Evolutionary conservation across 768 basidiomycete species (phyloP).

Genomic region (Agaricus sinodeliciosus): DNA sequence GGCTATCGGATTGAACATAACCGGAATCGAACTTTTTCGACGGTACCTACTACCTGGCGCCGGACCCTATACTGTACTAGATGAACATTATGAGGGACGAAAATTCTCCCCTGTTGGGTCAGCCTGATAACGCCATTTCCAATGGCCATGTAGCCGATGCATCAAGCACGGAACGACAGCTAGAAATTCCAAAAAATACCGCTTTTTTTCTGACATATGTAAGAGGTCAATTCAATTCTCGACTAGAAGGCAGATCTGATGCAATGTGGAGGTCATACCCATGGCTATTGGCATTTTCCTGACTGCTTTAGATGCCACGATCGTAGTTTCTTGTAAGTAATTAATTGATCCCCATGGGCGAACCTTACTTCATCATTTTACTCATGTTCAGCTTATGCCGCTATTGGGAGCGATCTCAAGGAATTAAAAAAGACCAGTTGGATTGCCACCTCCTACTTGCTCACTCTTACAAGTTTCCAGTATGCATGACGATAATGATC

Average conservation of each 20-base stretch:
- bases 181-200: background rate
- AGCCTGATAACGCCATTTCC: constrained; percentile 10
- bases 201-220: constrained; percentile 14
- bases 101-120: constrained; percentile 25
- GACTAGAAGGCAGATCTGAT: background rate
- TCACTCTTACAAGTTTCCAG: constrained; percentile 59
- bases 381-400: constrained; percentile 34
- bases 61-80: background rate
- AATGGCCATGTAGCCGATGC: constrained; percentile 8
- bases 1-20: too few relatives aligned
- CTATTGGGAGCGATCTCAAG: constrained; percentile 53
- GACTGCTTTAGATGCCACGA: constrained; percentile 13
- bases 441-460: constrained; percentile 59
- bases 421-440: constrained; percentile 61
- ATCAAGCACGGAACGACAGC: constrained; percentile 9
- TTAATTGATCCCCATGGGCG: background rate
- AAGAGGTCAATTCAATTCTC: constrained; percentile 16
- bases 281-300: constrained; percentile 15
- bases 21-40: too few relatives aligned
- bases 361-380: background rate
- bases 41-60: too few relatives aligned
- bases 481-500: constrained; percentile 18
- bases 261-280: background rate
- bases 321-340: constrained; percentile 14
- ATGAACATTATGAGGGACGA: constrained; percentile 25